These are phyloP conservation scores for Cryptococcus hybrid DNA, from an alignment of 1,284 basidiomycete species.

Conservation along the genomic window DNA sequence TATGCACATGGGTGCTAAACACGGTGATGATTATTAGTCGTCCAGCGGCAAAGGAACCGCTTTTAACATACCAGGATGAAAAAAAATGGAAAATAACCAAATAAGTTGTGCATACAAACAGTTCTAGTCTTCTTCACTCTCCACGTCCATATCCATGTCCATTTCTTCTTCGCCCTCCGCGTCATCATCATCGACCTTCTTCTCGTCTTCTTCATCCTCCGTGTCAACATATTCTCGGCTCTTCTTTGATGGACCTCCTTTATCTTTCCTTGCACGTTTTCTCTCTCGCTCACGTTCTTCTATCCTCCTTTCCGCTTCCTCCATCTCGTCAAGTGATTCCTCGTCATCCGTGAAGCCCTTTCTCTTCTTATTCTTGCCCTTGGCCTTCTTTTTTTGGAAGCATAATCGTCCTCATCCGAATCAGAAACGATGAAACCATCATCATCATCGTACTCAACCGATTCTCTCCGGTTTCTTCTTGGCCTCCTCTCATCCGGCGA, in stretches of 20 bases:
- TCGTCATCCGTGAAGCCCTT: conserved; percentile 6
- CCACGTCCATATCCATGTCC: conserved; percentile 45
- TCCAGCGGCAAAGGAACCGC: too few relatives aligned
- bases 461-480: neutral
- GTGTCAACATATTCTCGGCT: conserved; percentile 32
- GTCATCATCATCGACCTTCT: conserved; percentile 21
- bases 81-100: too few relatives aligned
- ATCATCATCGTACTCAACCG: conserved; percentile 39
- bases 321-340: conserved; percentile 35
- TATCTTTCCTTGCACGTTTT: conserved; percentile 29
- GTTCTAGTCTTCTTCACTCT: conserved; percentile 43
- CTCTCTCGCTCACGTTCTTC: conserved; percentile 31
- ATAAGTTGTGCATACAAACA: neutral
- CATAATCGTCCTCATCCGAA: conserved; percentile 30
- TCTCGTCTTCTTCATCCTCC: conserved; percentile 33
- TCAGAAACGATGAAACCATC: conserved; percentile 48
- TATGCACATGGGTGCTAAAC: too few relatives aligned
- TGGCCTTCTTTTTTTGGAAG: conserved; percentile 20
- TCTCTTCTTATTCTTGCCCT: conserved; percentile 16
- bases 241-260: conserved; percentile 13
- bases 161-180: conserved; percentile 25
- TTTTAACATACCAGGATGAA: too few relatives aligned
- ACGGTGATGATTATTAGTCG: too few relatives aligned
- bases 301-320: conserved; percentile 35
- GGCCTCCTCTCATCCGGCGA: conserved; percentile 1